Percentiles rank a stretch among this genome's conserved stretches.
phyloP scores from a whole-genome alignment of 2,329 filamentous ascomycete species.

The Tricladium varicosporioides region DNA sequence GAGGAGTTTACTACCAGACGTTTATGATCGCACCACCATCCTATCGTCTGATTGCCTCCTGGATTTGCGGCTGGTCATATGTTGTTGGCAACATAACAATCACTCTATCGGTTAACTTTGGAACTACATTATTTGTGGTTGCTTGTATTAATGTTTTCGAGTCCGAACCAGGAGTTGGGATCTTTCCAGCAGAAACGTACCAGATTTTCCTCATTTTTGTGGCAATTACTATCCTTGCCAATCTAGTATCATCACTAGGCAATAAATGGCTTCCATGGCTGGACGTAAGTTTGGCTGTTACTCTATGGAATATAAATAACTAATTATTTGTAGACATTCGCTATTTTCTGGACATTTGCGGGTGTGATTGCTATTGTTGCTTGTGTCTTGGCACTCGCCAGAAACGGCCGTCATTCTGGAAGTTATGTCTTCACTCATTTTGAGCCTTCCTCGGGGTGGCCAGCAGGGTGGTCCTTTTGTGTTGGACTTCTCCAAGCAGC shows the following conservation, averaged over 20 bases:
- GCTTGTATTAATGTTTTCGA: conserved; percentile 56
- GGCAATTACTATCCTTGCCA: conserved; percentile 47
- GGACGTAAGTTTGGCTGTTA: conserved; percentile 55
- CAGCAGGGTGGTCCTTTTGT: conserved; percentile 69
- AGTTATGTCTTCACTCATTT: conserved; percentile 67
- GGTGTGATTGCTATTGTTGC: conserved; percentile 65
- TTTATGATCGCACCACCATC: conserved; percentile 65
- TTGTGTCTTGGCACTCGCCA: conserved; percentile 63
- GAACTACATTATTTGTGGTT: conserved; percentile 41
- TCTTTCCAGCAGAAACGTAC: conserved; percentile 43
- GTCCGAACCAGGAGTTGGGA: conserved; percentile 42
- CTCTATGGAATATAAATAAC: background rate
- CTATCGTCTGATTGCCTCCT: conserved; percentile 62
- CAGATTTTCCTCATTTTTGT: conserved; percentile 49
- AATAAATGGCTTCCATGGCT: conserved; percentile 55
- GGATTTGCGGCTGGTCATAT: conserved; percentile 72
- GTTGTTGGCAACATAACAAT: conserved; percentile 77
- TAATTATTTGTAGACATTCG: conserved; percentile 53
- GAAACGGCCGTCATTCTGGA: conserved; percentile 54
- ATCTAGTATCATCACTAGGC: conserved; percentile 48
- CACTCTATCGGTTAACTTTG: conserved; percentile 70
- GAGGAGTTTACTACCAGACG: conserved; percentile 74
- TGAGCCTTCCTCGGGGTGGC: conserved; percentile 67
- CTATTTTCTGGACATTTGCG: conserved; percentile 73
- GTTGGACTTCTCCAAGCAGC: conserved; percentile 71